phyloP scores from a whole-genome alignment of 306 rosid species.

The Inga oerstediana region DNA sequence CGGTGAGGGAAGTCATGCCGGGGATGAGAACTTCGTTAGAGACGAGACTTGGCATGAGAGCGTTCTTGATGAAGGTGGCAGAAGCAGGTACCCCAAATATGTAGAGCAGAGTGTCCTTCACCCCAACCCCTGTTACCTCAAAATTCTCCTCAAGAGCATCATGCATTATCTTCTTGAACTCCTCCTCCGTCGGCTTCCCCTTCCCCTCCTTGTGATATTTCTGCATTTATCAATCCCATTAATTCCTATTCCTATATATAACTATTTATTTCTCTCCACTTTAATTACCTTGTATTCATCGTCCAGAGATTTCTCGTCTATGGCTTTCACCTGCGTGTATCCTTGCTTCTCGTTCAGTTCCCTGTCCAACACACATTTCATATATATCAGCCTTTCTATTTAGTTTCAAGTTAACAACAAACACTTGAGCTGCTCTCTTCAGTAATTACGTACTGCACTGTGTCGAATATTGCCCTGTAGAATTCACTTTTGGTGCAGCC shows the following conservation, averaged over 20 bases:
- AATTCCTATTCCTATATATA: not conserved
- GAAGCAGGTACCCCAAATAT: constrained; percentile 68
- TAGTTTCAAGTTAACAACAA: not conserved
- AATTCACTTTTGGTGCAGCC: not conserved
- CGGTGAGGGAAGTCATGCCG: constrained; percentile 60
- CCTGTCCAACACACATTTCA: constrained; percentile 25
- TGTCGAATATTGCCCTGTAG: constrained; percentile 49
- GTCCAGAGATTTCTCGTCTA: not conserved
- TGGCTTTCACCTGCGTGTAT: constrained; percentile 53
- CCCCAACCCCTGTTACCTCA: constrained; percentile 50
- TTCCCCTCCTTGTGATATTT: not conserved
- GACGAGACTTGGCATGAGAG: constrained; percentile 42
- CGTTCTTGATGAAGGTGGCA: constrained; percentile 48
- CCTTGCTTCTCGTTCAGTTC: constrained; percentile 45
- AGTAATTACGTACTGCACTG: constrained; percentile 53
- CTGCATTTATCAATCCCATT: constrained; percentile 23
- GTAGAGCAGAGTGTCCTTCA: constrained; percentile 49
- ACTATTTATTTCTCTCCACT: constrained; percentile 7
- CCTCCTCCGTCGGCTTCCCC: not conserved
- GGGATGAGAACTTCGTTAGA: constrained; percentile 59
- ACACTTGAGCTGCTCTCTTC: not conserved
- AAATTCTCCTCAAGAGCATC: constrained; percentile 25
- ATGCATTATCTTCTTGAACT: constrained; percentile 44
- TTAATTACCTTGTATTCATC: not conserved
- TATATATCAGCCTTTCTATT: not conserved